Percentiles rank a stretch among this genome's conserved stretches.
These are phyloP conservation scores for Fusarium aywerte DNA, from an alignment of 2,329 filamentous ascomycete species.

Conservation along the genomic window DNA sequence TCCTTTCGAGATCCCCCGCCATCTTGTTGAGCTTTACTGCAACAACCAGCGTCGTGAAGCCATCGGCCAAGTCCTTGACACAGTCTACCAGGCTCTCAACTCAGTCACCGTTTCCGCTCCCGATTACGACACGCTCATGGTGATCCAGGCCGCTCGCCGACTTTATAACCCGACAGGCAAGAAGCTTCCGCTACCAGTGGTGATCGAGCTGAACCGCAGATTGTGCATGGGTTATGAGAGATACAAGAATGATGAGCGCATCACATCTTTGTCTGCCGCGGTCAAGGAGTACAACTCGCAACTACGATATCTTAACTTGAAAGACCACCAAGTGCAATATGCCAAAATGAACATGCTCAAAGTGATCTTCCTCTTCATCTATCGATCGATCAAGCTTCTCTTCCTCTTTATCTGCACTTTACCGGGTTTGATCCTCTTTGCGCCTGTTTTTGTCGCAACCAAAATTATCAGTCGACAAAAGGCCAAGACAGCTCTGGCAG, in stretches of 20 bases:
- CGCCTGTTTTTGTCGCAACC: slow-evolving; percentile 85
- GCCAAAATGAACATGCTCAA: slow-evolving; percentile 82
- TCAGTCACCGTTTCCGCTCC: slow-evolving; percentile 92
- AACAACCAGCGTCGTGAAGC: slow-evolving; percentile 85
- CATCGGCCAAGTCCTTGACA: slow-evolving; percentile 85
- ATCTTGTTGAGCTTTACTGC: slow-evolving; percentile 87
- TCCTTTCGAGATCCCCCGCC: slow-evolving; percentile 83
- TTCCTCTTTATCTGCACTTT: slow-evolving; percentile 83
- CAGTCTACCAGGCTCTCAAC: slow-evolving; percentile 84
- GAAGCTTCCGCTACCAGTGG: slow-evolving; percentile 89
- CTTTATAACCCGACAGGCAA: slow-evolving; percentile 95
- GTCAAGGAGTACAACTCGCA: slow-evolving; percentile 89
- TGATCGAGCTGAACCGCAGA: slow-evolving; percentile 92
- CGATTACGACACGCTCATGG: slow-evolving; percentile 96
- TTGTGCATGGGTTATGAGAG: slow-evolving; percentile 91
- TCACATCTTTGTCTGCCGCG: slow-evolving; percentile 77
- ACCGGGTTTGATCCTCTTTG: slow-evolving; percentile 87
- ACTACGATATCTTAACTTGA: slow-evolving; percentile 84
- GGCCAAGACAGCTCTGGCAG: slow-evolving; percentile 83
- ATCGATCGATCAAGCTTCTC: slow-evolving; percentile 80
- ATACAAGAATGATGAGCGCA: slow-evolving; percentile 90
- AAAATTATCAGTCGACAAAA: slow-evolving; percentile 86
- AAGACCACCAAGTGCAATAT: slow-evolving; percentile 95
- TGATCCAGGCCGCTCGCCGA: slow-evolving; percentile 92
- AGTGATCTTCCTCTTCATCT: slow-evolving; percentile 81